phyloP scores from a whole-genome alignment of 139 green algal species.

The Ettlia oleoabundans region DNA sequence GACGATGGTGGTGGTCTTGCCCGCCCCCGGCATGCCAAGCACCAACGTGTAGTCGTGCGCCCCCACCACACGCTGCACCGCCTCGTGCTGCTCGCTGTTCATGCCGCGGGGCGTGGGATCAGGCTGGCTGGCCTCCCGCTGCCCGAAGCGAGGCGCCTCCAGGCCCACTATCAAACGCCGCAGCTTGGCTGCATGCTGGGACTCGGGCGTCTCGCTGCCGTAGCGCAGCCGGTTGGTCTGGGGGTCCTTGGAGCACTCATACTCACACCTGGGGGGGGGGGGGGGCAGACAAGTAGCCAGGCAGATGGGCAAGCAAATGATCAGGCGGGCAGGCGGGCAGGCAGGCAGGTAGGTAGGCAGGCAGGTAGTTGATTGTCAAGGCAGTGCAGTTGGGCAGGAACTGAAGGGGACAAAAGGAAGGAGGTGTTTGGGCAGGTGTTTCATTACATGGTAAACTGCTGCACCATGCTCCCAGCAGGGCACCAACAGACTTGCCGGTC shows the following conservation, averaged over 20 bases:
- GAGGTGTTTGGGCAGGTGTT: no score
- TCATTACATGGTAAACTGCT: no score
- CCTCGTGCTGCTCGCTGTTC: slow-evolving; percentile 76
- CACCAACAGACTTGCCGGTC: no score
- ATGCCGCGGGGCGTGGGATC: slow-evolving; percentile 35
- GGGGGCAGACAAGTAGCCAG: neutral
- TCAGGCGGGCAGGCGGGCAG: no score
- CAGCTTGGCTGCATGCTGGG: slow-evolving; percentile 38
- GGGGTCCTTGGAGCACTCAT: neutral
- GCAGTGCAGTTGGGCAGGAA: no score
- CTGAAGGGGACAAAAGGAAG: no score
- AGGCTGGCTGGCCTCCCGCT: neutral
- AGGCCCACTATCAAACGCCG: slow-evolving; percentile 70
- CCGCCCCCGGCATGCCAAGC: slow-evolving; percentile 87
- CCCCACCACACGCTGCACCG: slow-evolving; percentile 64
- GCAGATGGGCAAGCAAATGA: no score
- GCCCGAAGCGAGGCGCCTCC: slow-evolving; percentile 28
- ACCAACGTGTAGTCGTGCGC: slow-evolving; percentile 84
- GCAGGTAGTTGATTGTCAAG: no score
- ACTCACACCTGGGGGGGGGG: slow-evolving; percentile 9
- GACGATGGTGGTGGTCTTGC: slow-evolving; percentile 83
- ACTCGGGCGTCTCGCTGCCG: neutral
- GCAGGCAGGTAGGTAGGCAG: no score
- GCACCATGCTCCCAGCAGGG: no score
- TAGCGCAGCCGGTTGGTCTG: neutral